Percentiles rank a stretch among this genome's conserved stretches.
phyloP scores from a whole-genome alignment of 805 yeast species.

The Hyphopichia homilentoma region DNA sequence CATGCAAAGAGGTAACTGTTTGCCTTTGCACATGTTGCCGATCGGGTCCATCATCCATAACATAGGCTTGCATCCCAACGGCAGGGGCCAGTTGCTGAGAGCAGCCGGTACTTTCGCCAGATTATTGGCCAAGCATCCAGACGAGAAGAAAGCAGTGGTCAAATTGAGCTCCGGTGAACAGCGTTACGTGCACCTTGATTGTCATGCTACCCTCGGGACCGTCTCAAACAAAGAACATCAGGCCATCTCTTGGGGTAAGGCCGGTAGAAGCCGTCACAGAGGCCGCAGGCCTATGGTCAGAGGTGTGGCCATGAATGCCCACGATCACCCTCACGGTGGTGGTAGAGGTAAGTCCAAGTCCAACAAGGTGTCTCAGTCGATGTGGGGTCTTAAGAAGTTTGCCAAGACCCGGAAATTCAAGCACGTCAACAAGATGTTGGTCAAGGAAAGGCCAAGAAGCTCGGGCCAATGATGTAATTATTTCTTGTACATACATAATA shows the following conservation, averaged over 20 bases:
- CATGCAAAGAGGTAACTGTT: slow-evolving; percentile 90
- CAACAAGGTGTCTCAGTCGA: slow-evolving; percentile 88
- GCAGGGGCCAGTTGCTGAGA: slow-evolving; percentile 86
- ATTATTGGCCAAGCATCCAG: slow-evolving; percentile 72
- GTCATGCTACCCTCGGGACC: slow-evolving; percentile 91
- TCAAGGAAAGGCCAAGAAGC: slow-evolving; percentile 82
- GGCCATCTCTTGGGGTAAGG: slow-evolving; percentile 88
- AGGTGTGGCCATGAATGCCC: slow-evolving; percentile 97
- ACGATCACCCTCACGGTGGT: slow-evolving; percentile 99
- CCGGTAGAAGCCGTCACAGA: slow-evolving; percentile 88
- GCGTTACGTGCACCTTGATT: slow-evolving; percentile 78
- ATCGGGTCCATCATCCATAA: slow-evolving; percentile 87
- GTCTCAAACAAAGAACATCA: slow-evolving; percentile 93
- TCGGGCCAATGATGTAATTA: slow-evolving; percentile 6
- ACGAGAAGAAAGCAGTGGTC: slow-evolving; percentile 67
- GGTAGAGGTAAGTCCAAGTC: slow-evolving; percentile 99
- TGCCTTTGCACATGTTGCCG: slow-evolving; percentile 92
- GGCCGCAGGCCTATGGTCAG: slow-evolving; percentile 95
- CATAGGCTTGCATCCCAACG: slow-evolving; percentile 66
- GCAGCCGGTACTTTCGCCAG: slow-evolving; percentile 96
- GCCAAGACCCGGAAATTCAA: slow-evolving; percentile 93
- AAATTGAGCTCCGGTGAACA: slow-evolving; percentile 91
- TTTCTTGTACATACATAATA: slow-evolving; percentile 2
- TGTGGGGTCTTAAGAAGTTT: slow-evolving; percentile 96
- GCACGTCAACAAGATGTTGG: slow-evolving; percentile 77